Evolutionary conservation across 345 rosid species (phyloP), one percentile per base, ranked within the genome.

Genomic region (Hibiscus trionum): DNA sequence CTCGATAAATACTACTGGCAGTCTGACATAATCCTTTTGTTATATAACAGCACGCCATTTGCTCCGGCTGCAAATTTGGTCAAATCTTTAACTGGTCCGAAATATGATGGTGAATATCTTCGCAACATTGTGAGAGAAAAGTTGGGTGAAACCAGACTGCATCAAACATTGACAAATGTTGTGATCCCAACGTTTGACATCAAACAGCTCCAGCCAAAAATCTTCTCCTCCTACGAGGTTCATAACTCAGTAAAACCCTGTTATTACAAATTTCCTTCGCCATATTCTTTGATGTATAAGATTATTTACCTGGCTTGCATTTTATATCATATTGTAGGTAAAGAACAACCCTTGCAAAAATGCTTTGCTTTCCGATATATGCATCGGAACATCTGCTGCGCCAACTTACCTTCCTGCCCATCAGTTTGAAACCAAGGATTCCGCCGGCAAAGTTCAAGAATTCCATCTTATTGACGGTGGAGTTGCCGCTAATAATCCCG

Each of bases 401-500:
- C 91, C 89, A 39, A 87, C 87, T 47, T 85, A 82, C 66, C 82
- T 87, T 26, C 86, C 87, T 0, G 85, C 87, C 2, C 85, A 85
- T 63, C 9, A 27, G 10, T 87, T 87, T 37, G 70, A 77, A 64
- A 85, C 80, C 17, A 9, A 46, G 35, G 75, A 75, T 26, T 42
- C 74, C 3, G 37, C 14, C 0, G 82, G 81, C 2, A 44, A 61
- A 35, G 62, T 66, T 3, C 64, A 77, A n/a, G 53, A 64, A 35
- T 87, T 85, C 75, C 55, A 87, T 69, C 86, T 87, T 11, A 77
- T 87, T 15, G 96, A 91, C 14, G 93, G 91, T 0, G 93, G 93
- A 39, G 82, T 91, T 14, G 96, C 91, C 2, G 97, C 93, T 19
- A 89, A 87, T 52, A 87, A 86, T 71, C 92, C 88, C 67, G 89